A percentile compares a stretch with the other conserved stretches of the same genome.
Evolutionary conservation across 78 protist species (phyloP).

Genomic region (Dictyostelium discoideum): DNA sequence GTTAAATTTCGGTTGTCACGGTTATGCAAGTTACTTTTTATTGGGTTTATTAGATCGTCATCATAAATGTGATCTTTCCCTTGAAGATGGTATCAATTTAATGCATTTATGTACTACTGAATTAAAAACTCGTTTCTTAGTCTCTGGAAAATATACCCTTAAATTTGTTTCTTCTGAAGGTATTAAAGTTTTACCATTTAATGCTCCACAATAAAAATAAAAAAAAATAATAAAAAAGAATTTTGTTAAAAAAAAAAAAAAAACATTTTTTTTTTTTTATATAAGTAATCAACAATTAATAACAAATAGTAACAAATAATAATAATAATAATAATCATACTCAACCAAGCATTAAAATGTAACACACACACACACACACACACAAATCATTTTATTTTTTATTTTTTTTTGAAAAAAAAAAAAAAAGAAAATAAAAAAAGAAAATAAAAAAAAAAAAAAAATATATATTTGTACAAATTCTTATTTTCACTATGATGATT

Average conservation of each 20-base stretch:
- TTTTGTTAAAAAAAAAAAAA: no score
- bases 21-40: slow-evolving; percentile 84
- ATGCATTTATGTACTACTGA: slow-evolving; percentile 63
- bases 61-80: slow-evolving; percentile 48
- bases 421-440: no score
- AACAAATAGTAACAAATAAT: background rate
- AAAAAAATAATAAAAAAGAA: no score
- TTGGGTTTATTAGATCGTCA: slow-evolving; percentile 84
- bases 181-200: slow-evolving; percentile 23
- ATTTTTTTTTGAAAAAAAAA: no score
- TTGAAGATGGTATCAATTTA: slow-evolving; percentile 74
- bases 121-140: slow-evolving; percentile 84
- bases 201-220: background rate
- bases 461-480: background rate
- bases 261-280: no score
- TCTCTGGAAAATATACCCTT: slow-evolving; percentile 40
- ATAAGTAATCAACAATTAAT: background rate
- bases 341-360: background rate
- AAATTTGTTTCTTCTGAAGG: slow-evolving; percentile 37
- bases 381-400: no score
- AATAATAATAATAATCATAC: background rate
- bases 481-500: background rate
- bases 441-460: no score
- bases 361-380: no score
- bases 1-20: slow-evolving; percentile 87